Conservation (phyloP, 441 rosid genomes). For the Pelargonium myrrhifolium region DNA sequence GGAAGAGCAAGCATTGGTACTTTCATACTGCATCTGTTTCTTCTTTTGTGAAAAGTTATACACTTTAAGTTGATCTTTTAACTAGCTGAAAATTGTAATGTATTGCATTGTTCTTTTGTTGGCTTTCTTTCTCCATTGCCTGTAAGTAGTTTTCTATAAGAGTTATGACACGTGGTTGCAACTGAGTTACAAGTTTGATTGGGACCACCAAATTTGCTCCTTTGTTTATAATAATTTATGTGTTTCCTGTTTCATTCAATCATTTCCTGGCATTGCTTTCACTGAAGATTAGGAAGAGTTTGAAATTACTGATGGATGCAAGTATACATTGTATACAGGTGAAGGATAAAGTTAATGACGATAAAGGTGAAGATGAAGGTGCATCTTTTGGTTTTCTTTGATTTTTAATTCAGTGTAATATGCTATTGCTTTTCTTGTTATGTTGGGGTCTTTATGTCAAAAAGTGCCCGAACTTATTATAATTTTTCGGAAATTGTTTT, state of each 20-base stretch:
- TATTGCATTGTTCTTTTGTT: neutral
- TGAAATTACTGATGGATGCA: neutral
- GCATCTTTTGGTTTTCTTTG: constrained; percentile 3
- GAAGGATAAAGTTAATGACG: constrained; percentile 17
- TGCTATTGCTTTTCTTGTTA: neutral
- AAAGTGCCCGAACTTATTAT: too few relatives aligned
- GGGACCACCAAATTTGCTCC: neutral
- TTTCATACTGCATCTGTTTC: constrained; percentile 8
- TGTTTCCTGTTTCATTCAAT: neutral
- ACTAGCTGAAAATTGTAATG: neutral
- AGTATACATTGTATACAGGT: constrained; percentile 22
- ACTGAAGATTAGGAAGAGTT: neutral
- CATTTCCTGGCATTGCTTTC: neutral
- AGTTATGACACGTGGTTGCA: neutral
- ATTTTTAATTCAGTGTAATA: neutral
- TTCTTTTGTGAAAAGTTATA: neutral
- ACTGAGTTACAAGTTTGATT: constrained; percentile 2
- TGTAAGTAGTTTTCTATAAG: neutral
- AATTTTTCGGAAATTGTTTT: too few relatives aligned
- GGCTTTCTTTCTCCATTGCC: neutral
- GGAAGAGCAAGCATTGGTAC: constrained; percentile 34
- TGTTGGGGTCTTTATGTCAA: neutral
- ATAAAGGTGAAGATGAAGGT: constrained; percentile 29
- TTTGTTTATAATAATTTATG: too few relatives aligned
- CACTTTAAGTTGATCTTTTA: constrained; percentile 6